A percentile compares a stretch with the other conserved stretches of the same genome.
Conservation (phyloP, 1,284 basidiomycete genomes). For the Phylloboletellus chloephorus region DNA sequence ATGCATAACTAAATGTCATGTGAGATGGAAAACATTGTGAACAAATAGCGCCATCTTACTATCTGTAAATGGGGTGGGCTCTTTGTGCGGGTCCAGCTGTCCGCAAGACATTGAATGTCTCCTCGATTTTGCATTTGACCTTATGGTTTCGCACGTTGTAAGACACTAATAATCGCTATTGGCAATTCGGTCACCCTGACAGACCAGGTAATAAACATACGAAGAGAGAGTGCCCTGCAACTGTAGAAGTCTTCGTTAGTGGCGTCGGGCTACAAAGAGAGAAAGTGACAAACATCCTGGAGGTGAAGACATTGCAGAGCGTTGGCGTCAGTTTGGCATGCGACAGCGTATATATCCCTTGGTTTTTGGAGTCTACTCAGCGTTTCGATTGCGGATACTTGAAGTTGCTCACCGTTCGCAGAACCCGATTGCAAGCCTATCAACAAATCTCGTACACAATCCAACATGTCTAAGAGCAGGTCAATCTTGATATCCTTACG, state of each 20-base stretch:
- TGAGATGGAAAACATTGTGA: not conserved
- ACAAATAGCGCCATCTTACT: constrained; percentile 1
- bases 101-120: constrained; percentile 14
- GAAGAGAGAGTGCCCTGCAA: constrained; percentile 24
- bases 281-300: constrained; percentile 24
- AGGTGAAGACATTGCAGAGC: constrained; percentile 21
- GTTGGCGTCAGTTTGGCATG: constrained; percentile 21
- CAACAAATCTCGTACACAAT: constrained; percentile 14
- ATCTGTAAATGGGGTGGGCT: constrained; percentile 13
- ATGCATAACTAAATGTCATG: constrained; percentile 14
- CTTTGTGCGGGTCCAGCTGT: constrained; percentile 3
- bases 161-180: constrained; percentile 11
- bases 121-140: constrained; percentile 12
- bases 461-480: constrained; percentile 11
- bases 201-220: constrained; percentile 16
- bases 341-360: constrained; percentile 17
- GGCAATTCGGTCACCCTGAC: not conserved
- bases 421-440: constrained; percentile 13
- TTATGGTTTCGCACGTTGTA: constrained; percentile 11
- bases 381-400: not conserved
- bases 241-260: constrained; percentile 13
- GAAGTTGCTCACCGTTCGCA: constrained; percentile 10
- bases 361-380: not conserved
- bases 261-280: not conserved
- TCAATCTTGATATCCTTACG: constrained; percentile 14